A percentile compares a stretch with the other conserved stretches of the same genome.
phyloP scores from a whole-genome alignment of 2,329 filamentous ascomycete genomes.

The Meredithiella fracta region DNA sequence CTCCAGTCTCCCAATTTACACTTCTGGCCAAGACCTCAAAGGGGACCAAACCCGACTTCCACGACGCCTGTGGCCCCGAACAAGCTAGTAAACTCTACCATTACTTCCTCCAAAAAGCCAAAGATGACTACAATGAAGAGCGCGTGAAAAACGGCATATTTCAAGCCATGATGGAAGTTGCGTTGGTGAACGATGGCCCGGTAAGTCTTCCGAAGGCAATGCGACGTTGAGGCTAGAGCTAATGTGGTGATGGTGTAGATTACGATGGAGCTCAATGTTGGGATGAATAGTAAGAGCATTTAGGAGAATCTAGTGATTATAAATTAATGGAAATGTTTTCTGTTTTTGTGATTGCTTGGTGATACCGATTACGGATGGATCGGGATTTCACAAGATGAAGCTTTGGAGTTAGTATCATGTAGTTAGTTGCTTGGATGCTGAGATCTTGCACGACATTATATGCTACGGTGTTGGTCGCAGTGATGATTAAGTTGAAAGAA shows the following conservation, averaged over 20 bases:
- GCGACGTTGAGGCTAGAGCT: neutral
- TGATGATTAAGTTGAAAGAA: too few relatives aligned
- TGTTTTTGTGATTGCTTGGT: neutral
- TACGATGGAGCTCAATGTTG: conserved; percentile 16
- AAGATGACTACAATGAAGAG: conserved; percentile 51
- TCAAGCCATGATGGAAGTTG: conserved; percentile 98
- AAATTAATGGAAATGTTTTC: neutral
- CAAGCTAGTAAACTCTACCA: conserved; percentile 72
- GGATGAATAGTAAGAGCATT: conserved; percentile 6
- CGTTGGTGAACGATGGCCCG: conserved; percentile 70
- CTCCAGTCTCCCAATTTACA: conserved; percentile 85
- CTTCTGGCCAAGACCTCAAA: conserved; percentile 87
- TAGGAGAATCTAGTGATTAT: neutral
- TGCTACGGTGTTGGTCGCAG: too few relatives aligned
- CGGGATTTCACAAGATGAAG: too few relatives aligned
- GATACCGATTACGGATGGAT: neutral
- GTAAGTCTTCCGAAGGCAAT: conserved; percentile 24
- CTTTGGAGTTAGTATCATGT: too few relatives aligned
- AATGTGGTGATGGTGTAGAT: conserved; percentile 10
- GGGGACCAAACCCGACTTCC: conserved; percentile 88
- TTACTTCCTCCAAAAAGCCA: conserved; percentile 63
- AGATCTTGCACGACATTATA: neutral
- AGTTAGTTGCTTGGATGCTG: neutral
- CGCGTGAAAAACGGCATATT: conserved; percentile 91
- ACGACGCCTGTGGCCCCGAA: conserved; percentile 63